Conservation (phyloP, 208 protist species). For the Trypanosoma platydactyli region DNA sequence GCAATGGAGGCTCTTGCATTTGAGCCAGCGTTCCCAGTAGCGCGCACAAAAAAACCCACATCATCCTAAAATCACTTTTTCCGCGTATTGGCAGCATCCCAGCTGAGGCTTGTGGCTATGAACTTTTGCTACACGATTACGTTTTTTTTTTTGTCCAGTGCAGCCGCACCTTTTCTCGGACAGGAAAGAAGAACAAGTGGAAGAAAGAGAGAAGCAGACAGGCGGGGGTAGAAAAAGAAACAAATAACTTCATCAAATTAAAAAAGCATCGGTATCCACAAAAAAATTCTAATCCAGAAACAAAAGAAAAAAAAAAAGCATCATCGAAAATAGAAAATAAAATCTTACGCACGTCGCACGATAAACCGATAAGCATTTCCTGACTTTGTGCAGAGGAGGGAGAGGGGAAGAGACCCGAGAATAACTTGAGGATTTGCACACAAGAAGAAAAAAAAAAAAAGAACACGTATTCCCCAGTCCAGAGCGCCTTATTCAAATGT, state of each 20-base stretch:
- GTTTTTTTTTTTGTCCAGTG: constrained; percentile 1
- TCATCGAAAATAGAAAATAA: neutral
- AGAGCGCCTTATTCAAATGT: too few species aligned
- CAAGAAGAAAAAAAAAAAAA: constrained; percentile 29
- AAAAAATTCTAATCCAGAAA: neutral
- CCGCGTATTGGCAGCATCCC: neutral
- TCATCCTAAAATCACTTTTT: neutral
- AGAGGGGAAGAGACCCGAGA: neutral
- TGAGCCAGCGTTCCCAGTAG: neutral
- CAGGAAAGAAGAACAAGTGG: too few species aligned
- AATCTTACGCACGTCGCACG: neutral
- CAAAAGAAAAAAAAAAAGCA: neutral
- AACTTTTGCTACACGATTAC: neutral
- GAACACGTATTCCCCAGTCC: too few species aligned
- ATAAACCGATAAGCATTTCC: neutral
- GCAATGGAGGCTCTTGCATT: neutral
- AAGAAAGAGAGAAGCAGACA: too few species aligned
- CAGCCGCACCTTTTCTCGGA: too few species aligned
- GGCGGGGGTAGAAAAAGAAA: too few species aligned
- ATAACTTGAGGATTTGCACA: neutral
- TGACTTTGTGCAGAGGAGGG: neutral
- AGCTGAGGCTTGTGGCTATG: too few species aligned
- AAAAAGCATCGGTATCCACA: too few species aligned
- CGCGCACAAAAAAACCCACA: neutral
- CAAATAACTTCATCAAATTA: too few species aligned